Conservation (phyloP, 495 filamentous ascomycete species). For the Chaetomium fimeti region DNA sequence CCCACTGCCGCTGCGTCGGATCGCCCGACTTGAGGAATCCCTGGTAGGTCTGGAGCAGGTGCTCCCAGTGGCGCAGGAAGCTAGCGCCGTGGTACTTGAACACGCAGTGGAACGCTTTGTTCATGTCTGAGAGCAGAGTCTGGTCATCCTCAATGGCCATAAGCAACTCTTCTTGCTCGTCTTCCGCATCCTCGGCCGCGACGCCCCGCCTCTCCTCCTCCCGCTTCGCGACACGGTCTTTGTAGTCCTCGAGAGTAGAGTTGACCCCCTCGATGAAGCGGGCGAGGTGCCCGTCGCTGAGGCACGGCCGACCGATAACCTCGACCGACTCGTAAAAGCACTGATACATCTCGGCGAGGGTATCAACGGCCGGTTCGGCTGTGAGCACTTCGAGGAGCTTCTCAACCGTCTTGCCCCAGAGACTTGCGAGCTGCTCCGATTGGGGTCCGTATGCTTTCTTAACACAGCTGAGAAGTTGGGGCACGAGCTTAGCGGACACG, state of each 20-base stretch:
- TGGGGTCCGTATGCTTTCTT: conserved; percentile 80
- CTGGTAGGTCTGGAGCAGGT: conserved; percentile 78
- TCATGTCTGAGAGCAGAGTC: conserved; percentile 96
- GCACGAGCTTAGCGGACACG: conserved; percentile 90
- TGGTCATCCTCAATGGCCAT: conserved; percentile 98
- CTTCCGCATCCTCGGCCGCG: conserved; percentile 56
- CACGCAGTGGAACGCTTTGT: conserved; percentile 98
- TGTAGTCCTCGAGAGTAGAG: conserved; percentile 87
- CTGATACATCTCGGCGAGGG: conserved; percentile 98
- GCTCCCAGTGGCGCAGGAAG: conserved; percentile 87
- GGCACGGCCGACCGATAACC: conserved; percentile 79
- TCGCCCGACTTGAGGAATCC: conserved; percentile 79
- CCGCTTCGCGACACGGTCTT: conserved; percentile 74
- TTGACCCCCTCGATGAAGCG: conserved; percentile 82
- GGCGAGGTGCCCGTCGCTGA: conserved; percentile 73
- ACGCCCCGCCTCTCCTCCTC: conserved; percentile 69
- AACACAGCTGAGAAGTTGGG: conserved; percentile 90
- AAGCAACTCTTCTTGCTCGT: conserved; percentile 70
- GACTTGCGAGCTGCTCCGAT: conserved; percentile 67
- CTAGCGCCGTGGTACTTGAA: conserved; percentile 88
- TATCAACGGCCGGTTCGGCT: conserved; percentile 92
- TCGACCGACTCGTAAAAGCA: conserved; percentile 99
- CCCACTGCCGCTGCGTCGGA: conserved; percentile 95
- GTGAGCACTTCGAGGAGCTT: conserved; percentile 94
- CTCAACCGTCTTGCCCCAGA: conserved; percentile 84